Evolutionary conservation across 2,329 filamentous ascomycete genomes (phyloP).

Genomic region (Fusarium napiforme): DNA sequence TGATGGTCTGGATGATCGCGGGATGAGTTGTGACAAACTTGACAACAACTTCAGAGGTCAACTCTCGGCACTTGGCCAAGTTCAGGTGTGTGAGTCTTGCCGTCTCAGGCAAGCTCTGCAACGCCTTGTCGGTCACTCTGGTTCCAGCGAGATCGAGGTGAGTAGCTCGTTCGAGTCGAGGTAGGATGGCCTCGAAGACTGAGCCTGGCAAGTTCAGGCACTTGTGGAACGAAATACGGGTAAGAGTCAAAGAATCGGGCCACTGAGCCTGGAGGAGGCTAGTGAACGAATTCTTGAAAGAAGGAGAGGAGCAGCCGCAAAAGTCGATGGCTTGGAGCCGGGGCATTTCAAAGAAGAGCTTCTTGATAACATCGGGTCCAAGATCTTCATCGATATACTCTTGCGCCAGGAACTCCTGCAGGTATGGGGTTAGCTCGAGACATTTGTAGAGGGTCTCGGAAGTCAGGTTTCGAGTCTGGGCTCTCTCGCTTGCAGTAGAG

Average conservation of each 20-base stretch:
- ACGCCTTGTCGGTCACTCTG: slow-evolving; percentile 76
- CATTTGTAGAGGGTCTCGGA: slow-evolving; percentile 77
- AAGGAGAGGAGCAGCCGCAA: slow-evolving; percentile 76
- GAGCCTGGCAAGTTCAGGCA: slow-evolving; percentile 75
- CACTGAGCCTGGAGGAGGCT: slow-evolving; percentile 64
- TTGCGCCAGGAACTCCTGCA: slow-evolving; percentile 82
- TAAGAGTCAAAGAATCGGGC: slow-evolving; percentile 68
- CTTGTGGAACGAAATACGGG: slow-evolving; percentile 80
- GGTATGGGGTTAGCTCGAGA: slow-evolving; percentile 75
- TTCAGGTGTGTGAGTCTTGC: slow-evolving; percentile 82
- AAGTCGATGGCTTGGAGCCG: slow-evolving; percentile 77
- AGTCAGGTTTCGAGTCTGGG: slow-evolving; percentile 80
- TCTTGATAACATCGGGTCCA: slow-evolving; percentile 72
- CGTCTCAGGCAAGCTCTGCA: slow-evolving; percentile 76
- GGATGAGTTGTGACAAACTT: slow-evolving; percentile 78
- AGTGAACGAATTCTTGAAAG: slow-evolving; percentile 74
- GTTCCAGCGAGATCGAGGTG: slow-evolving; percentile 85
- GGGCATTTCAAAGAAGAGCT: slow-evolving; percentile 75
- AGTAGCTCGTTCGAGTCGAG: slow-evolving; percentile 75
- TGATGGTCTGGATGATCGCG: slow-evolving; percentile 70
- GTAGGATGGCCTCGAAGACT: slow-evolving; percentile 76
- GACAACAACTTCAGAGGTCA: slow-evolving; percentile 74
- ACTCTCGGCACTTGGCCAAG: slow-evolving; percentile 77
- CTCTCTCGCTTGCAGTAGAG: slow-evolving; percentile 77
- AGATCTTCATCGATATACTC: slow-evolving; percentile 85